phyloP scores from a whole-genome alignment of 345 rosid genomes.

The Excoecaria agallocha region DNA sequence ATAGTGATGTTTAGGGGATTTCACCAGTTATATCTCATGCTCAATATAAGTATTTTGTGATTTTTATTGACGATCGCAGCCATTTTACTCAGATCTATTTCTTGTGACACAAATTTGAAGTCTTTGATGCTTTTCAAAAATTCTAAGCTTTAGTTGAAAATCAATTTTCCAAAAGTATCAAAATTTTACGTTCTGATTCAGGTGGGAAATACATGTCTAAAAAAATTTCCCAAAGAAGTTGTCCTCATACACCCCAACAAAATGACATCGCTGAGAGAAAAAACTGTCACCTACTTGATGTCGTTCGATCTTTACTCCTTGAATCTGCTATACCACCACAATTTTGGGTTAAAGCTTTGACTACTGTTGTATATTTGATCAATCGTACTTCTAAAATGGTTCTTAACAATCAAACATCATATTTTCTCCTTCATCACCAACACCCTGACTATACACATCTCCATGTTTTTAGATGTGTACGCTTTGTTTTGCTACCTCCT shows the following conservation, averaged over 20 bases:
- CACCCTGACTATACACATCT: not conserved
- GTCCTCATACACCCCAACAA: not conserved
- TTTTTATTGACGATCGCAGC: too few species aligned
- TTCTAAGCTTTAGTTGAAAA: not conserved
- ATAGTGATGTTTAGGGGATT: too few species aligned
- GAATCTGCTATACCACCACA: not conserved
- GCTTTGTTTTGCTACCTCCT: not conserved
- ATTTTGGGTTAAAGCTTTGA: not conserved
- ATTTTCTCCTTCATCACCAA: not conserved
- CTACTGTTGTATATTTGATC: not conserved
- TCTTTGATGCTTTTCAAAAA: not conserved
- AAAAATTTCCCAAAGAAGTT: not conserved
- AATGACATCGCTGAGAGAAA: not conserved
- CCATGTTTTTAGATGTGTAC: not conserved
- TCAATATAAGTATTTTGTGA: too few species aligned
- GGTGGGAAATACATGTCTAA: not conserved
- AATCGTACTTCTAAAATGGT: not conserved
- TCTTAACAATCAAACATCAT: constrained; percentile 5
- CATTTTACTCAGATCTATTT: not conserved
- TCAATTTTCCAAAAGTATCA: not conserved
- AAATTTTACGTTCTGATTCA: not conserved
- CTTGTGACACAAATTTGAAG: not conserved
- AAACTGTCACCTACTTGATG: not conserved
- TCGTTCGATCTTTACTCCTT: constrained; percentile 3
- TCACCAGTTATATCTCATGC: too few species aligned